phyloP scores from a whole-genome alignment of 2,329 filamentous ascomycete species.

The Cryphonectria carpinicola region DNA sequence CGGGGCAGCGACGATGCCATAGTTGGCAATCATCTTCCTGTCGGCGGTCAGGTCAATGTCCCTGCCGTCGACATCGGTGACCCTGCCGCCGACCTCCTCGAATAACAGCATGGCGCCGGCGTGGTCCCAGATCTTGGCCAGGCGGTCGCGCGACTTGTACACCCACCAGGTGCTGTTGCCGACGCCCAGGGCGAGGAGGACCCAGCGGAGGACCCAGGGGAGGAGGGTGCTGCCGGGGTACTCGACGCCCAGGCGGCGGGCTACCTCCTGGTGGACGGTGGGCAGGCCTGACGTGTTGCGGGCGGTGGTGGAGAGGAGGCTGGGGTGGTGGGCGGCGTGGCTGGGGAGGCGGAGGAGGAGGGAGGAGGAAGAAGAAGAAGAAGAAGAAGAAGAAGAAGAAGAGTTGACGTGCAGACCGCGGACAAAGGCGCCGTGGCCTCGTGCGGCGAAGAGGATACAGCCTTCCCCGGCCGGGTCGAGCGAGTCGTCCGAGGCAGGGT shows the following conservation, averaged over 20 bases:
- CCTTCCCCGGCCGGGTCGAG: constrained; percentile 50
- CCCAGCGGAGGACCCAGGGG: constrained; percentile 62
- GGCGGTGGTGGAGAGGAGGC: constrained; percentile 52
- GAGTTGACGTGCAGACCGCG: constrained; percentile 41
- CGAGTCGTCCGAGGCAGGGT: constrained; percentile 48
- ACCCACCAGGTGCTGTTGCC: constrained; percentile 61
- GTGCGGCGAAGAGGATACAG: constrained; percentile 55
- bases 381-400: background rate
- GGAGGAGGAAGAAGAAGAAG: background rate
- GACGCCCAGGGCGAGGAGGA: constrained; percentile 54
- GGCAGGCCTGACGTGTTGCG: constrained; percentile 50
- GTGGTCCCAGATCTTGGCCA: constrained; percentile 63
- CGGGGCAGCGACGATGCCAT: constrained; percentile 60
- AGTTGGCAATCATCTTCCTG: constrained; percentile 54
- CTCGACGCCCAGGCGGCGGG: constrained; percentile 44
- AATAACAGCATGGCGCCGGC: constrained; percentile 63
- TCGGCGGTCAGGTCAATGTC: constrained; percentile 55
- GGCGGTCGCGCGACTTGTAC: constrained; percentile 52
- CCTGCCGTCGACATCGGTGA: constrained; percentile 58
- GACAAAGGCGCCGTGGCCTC: constrained; percentile 52
- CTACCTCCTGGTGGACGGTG: constrained; percentile 50
- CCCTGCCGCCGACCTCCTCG: constrained; percentile 57
- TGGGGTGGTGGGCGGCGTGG: constrained; percentile 33
- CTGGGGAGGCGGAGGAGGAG: constrained; percentile 39
- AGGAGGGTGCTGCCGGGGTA: constrained; percentile 57